A percentile compares a stretch with the other conserved stretches of the same genome.
Evolutionary conservation across 169 alveolate genomes (phyloP).

Genomic region (Eimeria praecox): DNA sequence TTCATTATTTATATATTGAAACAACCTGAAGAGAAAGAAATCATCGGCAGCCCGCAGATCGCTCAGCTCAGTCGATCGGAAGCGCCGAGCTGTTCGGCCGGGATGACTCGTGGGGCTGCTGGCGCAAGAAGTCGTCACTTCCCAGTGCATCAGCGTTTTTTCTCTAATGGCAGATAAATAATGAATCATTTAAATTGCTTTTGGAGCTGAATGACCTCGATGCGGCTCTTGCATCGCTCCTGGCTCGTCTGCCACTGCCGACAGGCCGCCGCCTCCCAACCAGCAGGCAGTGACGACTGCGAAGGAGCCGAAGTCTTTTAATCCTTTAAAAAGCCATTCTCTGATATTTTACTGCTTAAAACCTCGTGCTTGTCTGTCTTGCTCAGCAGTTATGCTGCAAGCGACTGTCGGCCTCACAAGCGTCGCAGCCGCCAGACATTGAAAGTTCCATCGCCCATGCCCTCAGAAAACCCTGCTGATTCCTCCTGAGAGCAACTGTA

Average conservation of each 20-base stretch:
- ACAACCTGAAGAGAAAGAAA: neutral
- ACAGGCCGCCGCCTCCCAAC: conserved; percentile 76
- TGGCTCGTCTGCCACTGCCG: conserved; percentile 73
- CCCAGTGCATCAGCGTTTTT: conserved; percentile 50
- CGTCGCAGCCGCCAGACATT: conserved; percentile 36
- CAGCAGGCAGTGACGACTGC: conserved; percentile 35
- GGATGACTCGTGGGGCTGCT: conserved; percentile 70
- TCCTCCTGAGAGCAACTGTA: neutral
- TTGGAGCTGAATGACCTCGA: conserved; percentile 13
- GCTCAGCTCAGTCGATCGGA: conserved; percentile 57
- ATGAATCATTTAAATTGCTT: neutral
- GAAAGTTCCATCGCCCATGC: conserved; percentile 32
- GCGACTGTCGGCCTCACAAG: conserved; percentile 1
- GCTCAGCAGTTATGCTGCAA: neutral
- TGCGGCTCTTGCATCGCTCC: conserved; percentile 40
- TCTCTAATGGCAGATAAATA: neutral
- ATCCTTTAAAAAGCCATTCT: neutral
- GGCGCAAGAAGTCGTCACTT: conserved; percentile 39
- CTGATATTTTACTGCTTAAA: neutral
- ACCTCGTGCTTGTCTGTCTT: conserved; percentile 1
- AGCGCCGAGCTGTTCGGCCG: conserved; percentile 73
- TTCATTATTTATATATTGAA: neutral
- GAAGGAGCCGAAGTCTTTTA: conserved; percentile 18
- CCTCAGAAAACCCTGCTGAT: conserved; percentile 5
- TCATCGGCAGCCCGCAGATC: conserved; percentile 2